phyloP scores from a whole-genome alignment of 106 monocot genomes.

The Gastrodia elata region DNA sequence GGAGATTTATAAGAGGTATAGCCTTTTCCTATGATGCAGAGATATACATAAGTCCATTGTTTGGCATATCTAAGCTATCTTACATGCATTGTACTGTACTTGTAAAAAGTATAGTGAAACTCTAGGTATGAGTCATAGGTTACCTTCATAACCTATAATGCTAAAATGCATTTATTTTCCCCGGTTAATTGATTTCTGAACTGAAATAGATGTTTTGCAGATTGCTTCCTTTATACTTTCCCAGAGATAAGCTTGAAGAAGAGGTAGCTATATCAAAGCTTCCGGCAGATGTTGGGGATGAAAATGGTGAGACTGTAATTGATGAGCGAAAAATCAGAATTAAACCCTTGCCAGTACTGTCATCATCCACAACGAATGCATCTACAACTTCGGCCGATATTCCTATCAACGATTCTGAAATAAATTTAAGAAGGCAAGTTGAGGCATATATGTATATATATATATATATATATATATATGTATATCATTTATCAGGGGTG shows the following conservation, averaged over 20 bases:
- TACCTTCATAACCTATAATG: not conserved
- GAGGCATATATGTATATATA: not conserved
- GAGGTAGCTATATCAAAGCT: slow-evolving; percentile 87
- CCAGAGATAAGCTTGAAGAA: slow-evolving; percentile 95
- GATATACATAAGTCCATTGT: no score
- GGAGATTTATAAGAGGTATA: slow-evolving; percentile 95
- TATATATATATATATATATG: no score
- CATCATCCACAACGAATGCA: slow-evolving; percentile 14
- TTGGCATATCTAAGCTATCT: not conserved
- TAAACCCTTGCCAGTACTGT: slow-evolving; percentile 72
- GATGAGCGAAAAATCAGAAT: slow-evolving; percentile 98
- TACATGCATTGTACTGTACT: slow-evolving; percentile 2
- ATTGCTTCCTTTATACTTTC: slow-evolving; percentile 97
- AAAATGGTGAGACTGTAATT: slow-evolving; percentile 95
- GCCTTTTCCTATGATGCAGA: no score
- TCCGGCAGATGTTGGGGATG: slow-evolving; percentile 99
- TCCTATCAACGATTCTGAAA: slow-evolving; percentile 60
- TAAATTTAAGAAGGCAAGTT: slow-evolving; percentile 49
- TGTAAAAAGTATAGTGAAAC: not conserved
- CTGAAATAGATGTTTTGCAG: slow-evolving; percentile 31
- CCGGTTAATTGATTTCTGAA: not conserved
- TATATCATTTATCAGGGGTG: not conserved
- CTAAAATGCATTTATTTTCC: not conserved
- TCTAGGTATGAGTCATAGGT: not conserved
- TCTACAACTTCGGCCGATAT: slow-evolving; percentile 23